phyloP scores from a whole-genome alignment of 352 stramenopile species.

The Globisporangium spiculum region DNA sequence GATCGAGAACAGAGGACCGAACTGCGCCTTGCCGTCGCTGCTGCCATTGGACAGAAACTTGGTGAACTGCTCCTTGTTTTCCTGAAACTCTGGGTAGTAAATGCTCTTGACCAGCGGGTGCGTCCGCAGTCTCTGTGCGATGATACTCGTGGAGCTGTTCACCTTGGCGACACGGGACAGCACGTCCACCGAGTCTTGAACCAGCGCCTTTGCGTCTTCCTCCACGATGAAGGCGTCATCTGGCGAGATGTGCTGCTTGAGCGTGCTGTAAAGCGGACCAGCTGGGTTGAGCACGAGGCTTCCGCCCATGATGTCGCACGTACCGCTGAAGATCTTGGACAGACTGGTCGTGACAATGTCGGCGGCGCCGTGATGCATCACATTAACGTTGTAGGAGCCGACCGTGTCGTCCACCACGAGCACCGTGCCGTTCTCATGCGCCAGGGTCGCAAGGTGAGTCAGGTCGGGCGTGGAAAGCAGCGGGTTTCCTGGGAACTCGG shows the following conservation, averaged over 20 bases:
- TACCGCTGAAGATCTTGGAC: constrained; percentile 93
- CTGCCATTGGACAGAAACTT: constrained; percentile 37
- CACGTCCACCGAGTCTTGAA: constrained; percentile 66
- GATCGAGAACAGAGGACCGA: constrained; percentile 88
- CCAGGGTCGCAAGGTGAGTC: constrained; percentile 70
- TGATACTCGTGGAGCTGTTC: constrained; percentile 72
- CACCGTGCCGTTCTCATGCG: constrained; percentile 81
- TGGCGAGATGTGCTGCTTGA: constrained; percentile 33
- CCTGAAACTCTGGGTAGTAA: constrained; percentile 76
- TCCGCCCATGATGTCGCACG: constrained; percentile 89
- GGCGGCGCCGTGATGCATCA: constrained; percentile 67
- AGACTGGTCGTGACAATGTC: constrained; percentile 92
- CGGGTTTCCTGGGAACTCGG: constrained; percentile 93
- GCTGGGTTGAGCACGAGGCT: constrained; percentile 87
- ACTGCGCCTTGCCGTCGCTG: constrained; percentile 35
- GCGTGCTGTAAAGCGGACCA: constrained; percentile 39
- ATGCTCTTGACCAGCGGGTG: constrained; percentile 81
- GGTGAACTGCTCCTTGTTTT: constrained; percentile 61
- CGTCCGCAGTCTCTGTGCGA: constrained; percentile 66
- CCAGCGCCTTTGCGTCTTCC: constrained; percentile 49
- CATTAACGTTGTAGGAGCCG: constrained; percentile 89
- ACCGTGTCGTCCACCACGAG: constrained; percentile 92
- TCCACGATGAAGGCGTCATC: constrained; percentile 66
- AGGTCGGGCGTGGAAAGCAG: constrained; percentile 87
- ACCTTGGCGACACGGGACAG: constrained; percentile 61